phyloP scores from a whole-genome alignment of 108 stramenopile species.

The Parietichytrium sp. region DNA sequence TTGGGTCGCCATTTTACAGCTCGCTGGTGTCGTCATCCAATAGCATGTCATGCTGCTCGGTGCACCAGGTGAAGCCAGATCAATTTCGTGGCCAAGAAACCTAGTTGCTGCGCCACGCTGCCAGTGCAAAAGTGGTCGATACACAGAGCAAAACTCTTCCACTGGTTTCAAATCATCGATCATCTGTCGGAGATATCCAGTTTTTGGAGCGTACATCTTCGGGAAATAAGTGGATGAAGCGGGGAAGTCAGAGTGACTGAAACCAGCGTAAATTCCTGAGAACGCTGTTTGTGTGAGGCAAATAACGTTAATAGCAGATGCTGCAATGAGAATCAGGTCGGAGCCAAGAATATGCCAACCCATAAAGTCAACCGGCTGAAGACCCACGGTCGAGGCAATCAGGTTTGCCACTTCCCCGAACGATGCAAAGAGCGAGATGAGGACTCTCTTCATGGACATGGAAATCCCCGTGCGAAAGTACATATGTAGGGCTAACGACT shows the following conservation, averaged over 20 bases:
- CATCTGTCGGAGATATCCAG: neutral
- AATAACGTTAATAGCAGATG: neutral
- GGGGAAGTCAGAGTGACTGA: slow-evolving; percentile 38
- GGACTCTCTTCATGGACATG: slow-evolving; percentile 31
- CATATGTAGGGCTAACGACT: slow-evolving; percentile 4
- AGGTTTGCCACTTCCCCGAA: neutral
- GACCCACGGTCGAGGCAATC: neutral
- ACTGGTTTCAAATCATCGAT: neutral
- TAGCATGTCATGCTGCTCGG: slow-evolving; percentile 21
- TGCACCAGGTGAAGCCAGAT: neutral
- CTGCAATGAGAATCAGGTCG: neutral
- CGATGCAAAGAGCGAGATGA: neutral
- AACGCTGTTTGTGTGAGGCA: slow-evolving; percentile 15
- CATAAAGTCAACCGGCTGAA: neutral
- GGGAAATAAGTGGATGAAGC: slow-evolving; percentile 4
- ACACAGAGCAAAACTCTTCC: slow-evolving; percentile 36
- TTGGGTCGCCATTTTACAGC: neutral
- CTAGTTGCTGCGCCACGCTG: slow-evolving; percentile 12
- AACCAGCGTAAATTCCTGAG: neutral
- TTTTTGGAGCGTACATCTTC: slow-evolving; percentile 3
- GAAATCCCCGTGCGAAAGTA: neutral
- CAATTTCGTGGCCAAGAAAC: neutral
- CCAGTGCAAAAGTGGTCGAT: slow-evolving; percentile 22
- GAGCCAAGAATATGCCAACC: neutral
- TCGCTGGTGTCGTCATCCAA: neutral